Percentiles rank a stretch among this genome's conserved stretches.
Evolutionary conservation across 2,329 filamentous ascomycete genomes (phyloP).

Genomic region (Fusarium verrucosum): DNA sequence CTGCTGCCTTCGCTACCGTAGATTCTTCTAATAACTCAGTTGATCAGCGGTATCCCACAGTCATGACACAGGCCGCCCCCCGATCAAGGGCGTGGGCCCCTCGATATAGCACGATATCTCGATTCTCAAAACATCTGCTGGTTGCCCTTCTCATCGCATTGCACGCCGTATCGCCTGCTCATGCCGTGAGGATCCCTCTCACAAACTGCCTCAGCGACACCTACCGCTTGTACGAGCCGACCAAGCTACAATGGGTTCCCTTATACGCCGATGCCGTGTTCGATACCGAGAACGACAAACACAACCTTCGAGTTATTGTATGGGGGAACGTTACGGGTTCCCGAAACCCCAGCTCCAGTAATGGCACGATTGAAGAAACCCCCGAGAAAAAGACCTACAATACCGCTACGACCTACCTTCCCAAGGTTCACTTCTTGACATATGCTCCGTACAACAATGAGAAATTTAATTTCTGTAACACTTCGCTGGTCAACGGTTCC

Average conservation of each 20-base stretch:
- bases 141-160: constrained; percentile 52
- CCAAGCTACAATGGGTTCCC: constrained; percentile 81
- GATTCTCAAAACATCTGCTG: constrained; percentile 44
- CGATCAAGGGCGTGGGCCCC: constrained; percentile 23
- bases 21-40: constrained; percentile 12
- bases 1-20: constrained; percentile 32
- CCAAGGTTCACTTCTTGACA: constrained; percentile 76
- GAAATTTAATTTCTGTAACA: constrained; percentile 71
- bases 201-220: constrained; percentile 81
- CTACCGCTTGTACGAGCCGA: constrained; percentile 64
- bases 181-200: constrained; percentile 77
- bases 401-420: constrained; percentile 77
- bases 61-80: constrained; percentile 30
- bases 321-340: constrained; percentile 93
- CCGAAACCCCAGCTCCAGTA: constrained; percentile 60
- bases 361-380: constrained; percentile 80
- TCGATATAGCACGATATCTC: constrained; percentile 31
- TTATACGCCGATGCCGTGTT: constrained; percentile 78
- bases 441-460: constrained; percentile 72
- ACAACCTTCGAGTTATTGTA: constrained; percentile 78
- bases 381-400: constrained; percentile 60
- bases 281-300: constrained; percentile 65
- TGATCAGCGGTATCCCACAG: constrained; percentile 13
- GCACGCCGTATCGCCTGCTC: constrained; percentile 54
- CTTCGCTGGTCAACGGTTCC: constrained; percentile 64